Evolutionary conservation across 257 asterid species (phyloP).

Genomic region (Solanum medicagineum): DNA sequence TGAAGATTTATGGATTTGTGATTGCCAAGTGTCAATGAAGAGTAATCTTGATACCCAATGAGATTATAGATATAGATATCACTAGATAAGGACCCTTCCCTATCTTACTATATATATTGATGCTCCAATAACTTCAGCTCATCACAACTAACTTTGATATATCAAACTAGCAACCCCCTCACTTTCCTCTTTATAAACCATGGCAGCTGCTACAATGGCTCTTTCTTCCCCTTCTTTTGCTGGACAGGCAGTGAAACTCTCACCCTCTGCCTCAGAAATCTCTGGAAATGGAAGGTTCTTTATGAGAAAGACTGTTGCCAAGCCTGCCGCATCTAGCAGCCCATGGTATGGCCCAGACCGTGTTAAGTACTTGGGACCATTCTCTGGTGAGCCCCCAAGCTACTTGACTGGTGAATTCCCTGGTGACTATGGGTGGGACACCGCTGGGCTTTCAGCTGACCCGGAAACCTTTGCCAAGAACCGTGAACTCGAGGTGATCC

Average conservation of each 20-base stretch:
- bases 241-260: slow-evolving; percentile 3
- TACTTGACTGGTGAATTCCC: slow-evolving; percentile 63
- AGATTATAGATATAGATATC: not conserved
- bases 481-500: not conserved
- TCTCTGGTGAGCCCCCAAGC: slow-evolving; percentile 60
- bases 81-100: not conserved
- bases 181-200: not conserved
- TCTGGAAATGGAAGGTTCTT: slow-evolving; percentile 3
- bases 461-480: slow-evolving; percentile 12
- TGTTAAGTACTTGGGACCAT: slow-evolving; percentile 58
- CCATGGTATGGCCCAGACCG: slow-evolving; percentile 72
- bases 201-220: slow-evolving; percentile 14
- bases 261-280: slow-evolving; percentile 1
- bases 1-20: not conserved
- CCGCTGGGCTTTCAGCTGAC: slow-evolving; percentile 69
- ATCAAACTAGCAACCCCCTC: not conserved
- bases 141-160: not conserved
- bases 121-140: not conserved
- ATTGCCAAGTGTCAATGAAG: not conserved
- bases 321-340: slow-evolving; percentile 29
- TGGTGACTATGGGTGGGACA: slow-evolving; percentile 68
- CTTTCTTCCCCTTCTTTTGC: slow-evolving; percentile 12
- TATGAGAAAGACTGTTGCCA: slow-evolving; percentile 1
- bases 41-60: not conserved
- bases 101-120: not conserved